These are phyloP conservation scores for Glycine tomentella DNA, from an alignment of 306 rosid species.

Conservation along the genomic window DNA sequence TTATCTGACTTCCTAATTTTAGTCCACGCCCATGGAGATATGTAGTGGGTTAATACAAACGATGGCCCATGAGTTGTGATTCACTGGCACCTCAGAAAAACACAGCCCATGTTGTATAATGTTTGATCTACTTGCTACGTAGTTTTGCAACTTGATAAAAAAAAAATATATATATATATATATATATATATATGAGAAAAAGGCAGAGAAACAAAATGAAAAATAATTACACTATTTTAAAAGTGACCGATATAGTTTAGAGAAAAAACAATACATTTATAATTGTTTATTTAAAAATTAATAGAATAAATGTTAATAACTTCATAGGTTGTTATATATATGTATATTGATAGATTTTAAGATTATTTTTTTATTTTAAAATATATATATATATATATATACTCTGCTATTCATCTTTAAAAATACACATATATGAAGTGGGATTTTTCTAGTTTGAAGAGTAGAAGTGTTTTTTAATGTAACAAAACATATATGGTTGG, in stretches of 20 bases:
- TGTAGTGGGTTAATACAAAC: not conserved
- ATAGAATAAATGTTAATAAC: not conserved
- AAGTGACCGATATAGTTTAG: not conserved
- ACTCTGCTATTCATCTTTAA: too few species aligned
- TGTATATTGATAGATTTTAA: not conserved
- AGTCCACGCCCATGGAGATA: too few species aligned
- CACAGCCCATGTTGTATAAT: not conserved
- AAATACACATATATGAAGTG: too few species aligned
- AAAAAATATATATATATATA: too few species aligned
- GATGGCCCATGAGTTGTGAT: not conserved
- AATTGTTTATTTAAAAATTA: not conserved
- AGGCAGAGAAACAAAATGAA: not conserved
- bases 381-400: too few species aligned
- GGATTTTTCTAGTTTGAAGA: too few species aligned
- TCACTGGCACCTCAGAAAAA: not conserved
- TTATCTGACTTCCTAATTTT: too few species aligned
- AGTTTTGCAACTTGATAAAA: not conserved
- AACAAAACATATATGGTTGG: not conserved
- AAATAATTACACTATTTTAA: not conserved
- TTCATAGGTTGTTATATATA: not conserved
- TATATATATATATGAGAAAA: not conserved
- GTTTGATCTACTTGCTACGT: not conserved
- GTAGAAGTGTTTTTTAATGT: not conserved
- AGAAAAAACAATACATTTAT: not conserved
- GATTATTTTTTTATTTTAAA: not conserved